Evolutionary conservation across 2,329 filamentous ascomycete genomes (phyloP), one percentile per base, ranked within the genome.

Genomic region (Septoria petroselini): DNA sequence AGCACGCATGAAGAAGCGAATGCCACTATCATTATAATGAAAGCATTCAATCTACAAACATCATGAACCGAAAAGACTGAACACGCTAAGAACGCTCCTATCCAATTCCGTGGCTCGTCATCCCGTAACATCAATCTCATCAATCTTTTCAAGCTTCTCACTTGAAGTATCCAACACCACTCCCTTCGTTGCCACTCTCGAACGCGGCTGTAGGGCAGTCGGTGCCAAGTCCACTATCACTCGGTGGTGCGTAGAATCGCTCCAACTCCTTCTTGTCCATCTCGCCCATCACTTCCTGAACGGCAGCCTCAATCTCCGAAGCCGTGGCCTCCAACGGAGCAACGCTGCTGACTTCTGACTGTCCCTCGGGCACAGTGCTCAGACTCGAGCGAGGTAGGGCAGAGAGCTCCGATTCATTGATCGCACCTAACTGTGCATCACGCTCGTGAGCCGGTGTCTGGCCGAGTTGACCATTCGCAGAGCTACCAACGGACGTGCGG

Each of bases 401-500:
- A 8, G 44, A 48, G 7, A 52, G 50, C 14, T 55, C 55, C 12
- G 51, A 52, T 18, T 37, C 41, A 18, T 35, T 47, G 39, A 50
- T 40, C 25, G 53, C 55, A 17, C 54, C 58, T 14, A 65, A 64
- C 41, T 66, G 63, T 4, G 55, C 55, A n/a, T 56, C 58, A 5
- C 52, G 52, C 8, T 56, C 54, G 21, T 23, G 50, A 17, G 14
- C 58, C 38, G 38, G 43, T 18, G 42, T 50, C 47, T 33, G 61
- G 4, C 64, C 68, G 5, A 68, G 47, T 0, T 63, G 64, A 7
- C 69, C 70, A 39, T 64, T 65, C 4, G 65, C 64, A 3, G 71
- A 61, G 34, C 64, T 70, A 27, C 70, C 72, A 23, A 71, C 66
- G 11, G 71, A 74, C 5, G 68, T 72, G 19, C 73, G 69, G n/a